These are phyloP conservation scores for Exophiala aquamarina DNA, from an alignment of 2,329 filamentous ascomycete genomes.

Conservation along the genomic window DNA sequence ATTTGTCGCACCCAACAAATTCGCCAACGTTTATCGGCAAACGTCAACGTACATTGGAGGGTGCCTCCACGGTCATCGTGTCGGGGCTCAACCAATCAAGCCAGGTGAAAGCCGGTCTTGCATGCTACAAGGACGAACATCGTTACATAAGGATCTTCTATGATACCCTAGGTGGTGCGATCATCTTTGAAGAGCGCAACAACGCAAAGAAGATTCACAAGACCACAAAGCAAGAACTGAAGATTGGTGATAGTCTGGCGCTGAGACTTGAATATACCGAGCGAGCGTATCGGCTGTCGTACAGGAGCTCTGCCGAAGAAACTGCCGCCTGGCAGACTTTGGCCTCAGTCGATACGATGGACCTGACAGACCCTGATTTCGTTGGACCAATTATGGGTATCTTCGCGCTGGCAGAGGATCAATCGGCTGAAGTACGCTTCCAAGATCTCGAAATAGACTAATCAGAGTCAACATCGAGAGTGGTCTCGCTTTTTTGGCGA, in stretches of 20 bases:
- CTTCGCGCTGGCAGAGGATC: conserved; percentile 27
- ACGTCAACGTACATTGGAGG: conserved; percentile 27
- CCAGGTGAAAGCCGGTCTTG: conserved; percentile 2
- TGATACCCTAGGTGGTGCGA: conserved; percentile 11
- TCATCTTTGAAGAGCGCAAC: conserved; percentile 26
- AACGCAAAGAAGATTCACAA: conserved; percentile 20
- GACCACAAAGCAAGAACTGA: neutral
- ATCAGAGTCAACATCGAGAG: too few species aligned
- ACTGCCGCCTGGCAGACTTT: conserved; percentile 9
- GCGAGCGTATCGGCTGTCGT: conserved; percentile 3
- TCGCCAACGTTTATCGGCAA: conserved; percentile 30
- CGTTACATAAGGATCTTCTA: conserved; percentile 27
- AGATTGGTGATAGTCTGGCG: neutral
- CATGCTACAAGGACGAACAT: conserved; percentile 22
- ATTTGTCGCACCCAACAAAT: conserved; percentile 23
- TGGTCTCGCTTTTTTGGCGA: too few species aligned
- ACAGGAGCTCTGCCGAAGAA: conserved; percentile 5
- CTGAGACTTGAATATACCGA: conserved; percentile 13
- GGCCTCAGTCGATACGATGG: conserved; percentile 28
- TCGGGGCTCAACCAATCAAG: neutral
- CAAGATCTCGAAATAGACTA: neutral
- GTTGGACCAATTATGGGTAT: conserved; percentile 35
- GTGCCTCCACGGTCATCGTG: conserved; percentile 1
- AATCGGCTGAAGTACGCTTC: neutral
- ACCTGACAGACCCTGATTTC: conserved; percentile 36